A percentile compares a stretch with the other conserved stretches of the same genome.
Evolutionary conservation across 2,329 filamentous ascomycete genomes (phyloP).

Genomic region (Beauveria medogensis): DNA sequence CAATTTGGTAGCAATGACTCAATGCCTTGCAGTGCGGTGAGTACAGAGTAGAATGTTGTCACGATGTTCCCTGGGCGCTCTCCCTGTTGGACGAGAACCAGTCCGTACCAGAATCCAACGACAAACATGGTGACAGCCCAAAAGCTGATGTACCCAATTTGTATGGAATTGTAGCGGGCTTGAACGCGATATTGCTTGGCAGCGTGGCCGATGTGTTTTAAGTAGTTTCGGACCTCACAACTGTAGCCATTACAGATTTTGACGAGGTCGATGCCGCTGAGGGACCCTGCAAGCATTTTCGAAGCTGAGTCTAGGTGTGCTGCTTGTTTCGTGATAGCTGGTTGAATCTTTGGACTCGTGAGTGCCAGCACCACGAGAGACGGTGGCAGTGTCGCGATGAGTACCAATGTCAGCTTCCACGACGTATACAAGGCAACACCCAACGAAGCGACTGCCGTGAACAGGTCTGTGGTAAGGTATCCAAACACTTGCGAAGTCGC

Average conservation of each 20-base stretch:
- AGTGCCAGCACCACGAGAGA: constrained; percentile 52
- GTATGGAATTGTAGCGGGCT: constrained; percentile 59
- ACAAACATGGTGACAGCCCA: constrained; percentile 75
- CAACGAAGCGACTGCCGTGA: constrained; percentile 59
- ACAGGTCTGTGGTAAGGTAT: constrained; percentile 53
- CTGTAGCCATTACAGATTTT: constrained; percentile 76
- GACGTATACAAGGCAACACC: constrained; percentile 68
- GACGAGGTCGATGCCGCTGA: constrained; percentile 72
- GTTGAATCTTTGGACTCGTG: constrained; percentile 53
- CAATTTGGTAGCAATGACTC: constrained; percentile 69
- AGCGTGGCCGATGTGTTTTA: constrained; percentile 45
- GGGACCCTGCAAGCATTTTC: constrained; percentile 60
- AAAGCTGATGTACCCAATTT: constrained; percentile 66
- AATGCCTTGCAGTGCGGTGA: constrained; percentile 68
- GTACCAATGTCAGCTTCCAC: constrained; percentile 76
- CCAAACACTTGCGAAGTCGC: constrained; percentile 76
- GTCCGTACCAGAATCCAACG: constrained; percentile 83
- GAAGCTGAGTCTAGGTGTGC: constrained; percentile 59
- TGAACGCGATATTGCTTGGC: constrained; percentile 58
- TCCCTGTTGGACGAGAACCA: constrained; percentile 55
- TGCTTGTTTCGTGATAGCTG: constrained; percentile 62
- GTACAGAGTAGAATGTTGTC: constrained; percentile 76
- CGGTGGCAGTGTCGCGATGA: constrained; percentile 64
- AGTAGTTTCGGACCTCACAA: constrained; percentile 61
- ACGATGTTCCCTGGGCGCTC: constrained; percentile 60